These are phyloP conservation scores for Lichenothelia convexa DNA, from an alignment of 495 filamentous ascomycete species.

Conservation along the genomic window DNA sequence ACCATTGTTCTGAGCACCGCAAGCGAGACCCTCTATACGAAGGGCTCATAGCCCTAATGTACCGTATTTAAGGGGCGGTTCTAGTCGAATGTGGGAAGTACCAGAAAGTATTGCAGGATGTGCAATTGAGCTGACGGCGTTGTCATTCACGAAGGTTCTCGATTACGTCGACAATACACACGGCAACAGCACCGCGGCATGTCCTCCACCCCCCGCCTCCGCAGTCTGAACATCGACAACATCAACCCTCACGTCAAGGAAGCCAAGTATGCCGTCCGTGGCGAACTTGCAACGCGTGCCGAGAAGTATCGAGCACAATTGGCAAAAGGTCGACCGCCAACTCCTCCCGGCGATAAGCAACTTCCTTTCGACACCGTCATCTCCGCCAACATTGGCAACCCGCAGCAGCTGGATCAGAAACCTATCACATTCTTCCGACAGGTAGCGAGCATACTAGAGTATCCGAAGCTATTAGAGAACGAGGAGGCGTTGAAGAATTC, in stretches of 20 bases:
- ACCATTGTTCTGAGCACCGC: no score
- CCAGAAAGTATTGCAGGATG: no score
- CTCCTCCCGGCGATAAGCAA: slow-evolving; percentile 31
- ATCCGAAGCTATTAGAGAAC: slow-evolving; percentile 65
- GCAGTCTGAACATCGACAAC: slow-evolving; percentile 61
- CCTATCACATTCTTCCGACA: slow-evolving; percentile 98
- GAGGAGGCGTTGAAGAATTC: slow-evolving; percentile 43
- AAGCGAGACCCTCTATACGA: no score
- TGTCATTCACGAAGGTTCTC: no score
- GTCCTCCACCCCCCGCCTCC: slow-evolving; percentile 33
- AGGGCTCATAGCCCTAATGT: no score
- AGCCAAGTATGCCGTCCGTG: slow-evolving; percentile 92
- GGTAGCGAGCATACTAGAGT: slow-evolving; percentile 84
- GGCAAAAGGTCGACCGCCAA: no score
- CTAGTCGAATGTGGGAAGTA: no score
- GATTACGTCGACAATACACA: no score
- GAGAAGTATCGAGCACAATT: slow-evolving; percentile 72
- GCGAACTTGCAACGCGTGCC: slow-evolving; percentile 77
- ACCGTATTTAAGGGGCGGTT: no score
- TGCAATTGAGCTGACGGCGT: no score
- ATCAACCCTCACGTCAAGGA: slow-evolving; percentile 74
- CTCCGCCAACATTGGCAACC: slow-evolving; percentile 96
- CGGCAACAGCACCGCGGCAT: slow-evolving; percentile 30
- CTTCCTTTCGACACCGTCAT: slow-evolving; percentile 84
- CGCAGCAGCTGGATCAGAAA: slow-evolving; percentile 96